Percentiles rank a stretch among this genome's conserved stretches.
These are phyloP conservation scores for Vanderwaltozyma polyspora DNA, from an alignment of 805 yeast species.

Conservation along the genomic window DNA sequence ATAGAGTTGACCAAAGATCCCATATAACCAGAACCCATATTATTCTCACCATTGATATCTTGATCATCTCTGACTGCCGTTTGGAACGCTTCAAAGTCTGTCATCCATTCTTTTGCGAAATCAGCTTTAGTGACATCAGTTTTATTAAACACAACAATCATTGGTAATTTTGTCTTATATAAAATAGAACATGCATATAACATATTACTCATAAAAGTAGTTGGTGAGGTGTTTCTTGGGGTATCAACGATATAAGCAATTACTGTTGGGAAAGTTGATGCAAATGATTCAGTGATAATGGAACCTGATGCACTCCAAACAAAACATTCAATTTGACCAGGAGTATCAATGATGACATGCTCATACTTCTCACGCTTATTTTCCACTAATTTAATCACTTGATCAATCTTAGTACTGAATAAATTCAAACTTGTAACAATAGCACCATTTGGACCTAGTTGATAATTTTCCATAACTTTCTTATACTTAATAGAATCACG, in stretches of 20 bases:
- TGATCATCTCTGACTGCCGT: constrained; percentile 57
- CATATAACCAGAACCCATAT: constrained; percentile 75
- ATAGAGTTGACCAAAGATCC: constrained; percentile 84
- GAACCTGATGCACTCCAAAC: constrained; percentile 98
- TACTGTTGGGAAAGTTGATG: constrained; percentile 89
- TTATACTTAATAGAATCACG: constrained; percentile 92
- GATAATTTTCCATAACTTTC: constrained; percentile 92
- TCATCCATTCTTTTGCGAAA: constrained; percentile 95
- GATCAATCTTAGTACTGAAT: constrained; percentile 92
- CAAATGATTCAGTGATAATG: constrained; percentile 92
- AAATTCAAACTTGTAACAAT: constrained; percentile 89
- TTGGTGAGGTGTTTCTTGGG: constrained; percentile 87
- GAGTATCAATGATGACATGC: constrained; percentile 87
- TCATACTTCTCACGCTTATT: constrained; percentile 47
- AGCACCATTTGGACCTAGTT: constrained; percentile 96
- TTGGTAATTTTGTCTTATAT: constrained; percentile 91
- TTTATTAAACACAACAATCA: constrained; percentile 93
- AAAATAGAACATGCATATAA: constrained; percentile 93
- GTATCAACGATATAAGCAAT: constrained; percentile 95
- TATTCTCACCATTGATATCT: constrained; percentile 47
- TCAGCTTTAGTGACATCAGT: constrained; percentile 78
- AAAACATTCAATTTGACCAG: constrained; percentile 97
- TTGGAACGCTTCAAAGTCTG: constrained; percentile 88
- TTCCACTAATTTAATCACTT: constrained; percentile 76
- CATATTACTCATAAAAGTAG: constrained; percentile 97